Evolutionary conservation across 495 filamentous ascomycete species (phyloP).

Genomic region (Annulohypoxylon maeteangense): DNA sequence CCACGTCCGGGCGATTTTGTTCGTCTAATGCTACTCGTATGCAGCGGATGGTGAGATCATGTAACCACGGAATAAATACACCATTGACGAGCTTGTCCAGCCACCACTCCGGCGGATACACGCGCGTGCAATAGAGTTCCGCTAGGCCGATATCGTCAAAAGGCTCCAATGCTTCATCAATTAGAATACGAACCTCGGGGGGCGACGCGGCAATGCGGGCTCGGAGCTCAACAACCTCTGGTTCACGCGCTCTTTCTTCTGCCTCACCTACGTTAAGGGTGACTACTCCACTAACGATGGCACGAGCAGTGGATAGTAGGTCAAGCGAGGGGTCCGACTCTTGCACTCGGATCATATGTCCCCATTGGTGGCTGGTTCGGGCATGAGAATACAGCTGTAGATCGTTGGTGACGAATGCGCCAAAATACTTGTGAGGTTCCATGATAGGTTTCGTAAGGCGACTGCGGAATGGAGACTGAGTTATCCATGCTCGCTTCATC

Average conservation of each 20-base stretch:
- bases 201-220: background rate
- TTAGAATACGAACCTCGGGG: slow-evolving; percentile 8
- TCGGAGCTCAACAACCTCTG: background rate
- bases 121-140: slow-evolving; percentile 19
- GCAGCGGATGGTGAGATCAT: slow-evolving; percentile 15
- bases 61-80: slow-evolving; percentile 36
- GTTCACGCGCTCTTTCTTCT: background rate
- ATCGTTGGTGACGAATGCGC: background rate
- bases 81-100: slow-evolving; percentile 24
- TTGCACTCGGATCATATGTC: background rate
- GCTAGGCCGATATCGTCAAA: slow-evolving; percentile 9
- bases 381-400: background rate
- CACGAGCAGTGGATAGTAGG: background rate
- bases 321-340: background rate
- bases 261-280: background rate
- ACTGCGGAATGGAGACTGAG: background rate
- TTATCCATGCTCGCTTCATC: slow-evolving; percentile 33
- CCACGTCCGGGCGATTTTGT: background rate
- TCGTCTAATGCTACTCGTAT: background rate
- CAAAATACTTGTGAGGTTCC: background rate
- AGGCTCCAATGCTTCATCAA: slow-evolving; percentile 17
- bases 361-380: background rate
- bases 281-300: background rate
- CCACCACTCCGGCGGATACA: slow-evolving; percentile 27
- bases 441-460: background rate